Conservation (phyloP, 2,329 filamentous ascomycete species). For the Aspergillus versicolor region DNA sequence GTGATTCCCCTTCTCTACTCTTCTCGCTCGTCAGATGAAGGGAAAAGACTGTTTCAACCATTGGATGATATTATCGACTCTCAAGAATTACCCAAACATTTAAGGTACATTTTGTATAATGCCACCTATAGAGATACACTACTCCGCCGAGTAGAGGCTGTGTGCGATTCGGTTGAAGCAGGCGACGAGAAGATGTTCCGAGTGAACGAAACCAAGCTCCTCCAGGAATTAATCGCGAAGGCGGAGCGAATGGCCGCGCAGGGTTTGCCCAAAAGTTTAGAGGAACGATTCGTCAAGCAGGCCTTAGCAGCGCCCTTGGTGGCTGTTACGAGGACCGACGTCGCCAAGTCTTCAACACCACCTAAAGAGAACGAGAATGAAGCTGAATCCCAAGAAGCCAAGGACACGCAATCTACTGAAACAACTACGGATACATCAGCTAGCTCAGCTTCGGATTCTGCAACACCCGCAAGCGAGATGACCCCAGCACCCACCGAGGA, state of each 20-base stretch:
- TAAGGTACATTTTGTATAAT: constrained; percentile 42
- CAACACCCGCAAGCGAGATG: constrained; percentile 40
- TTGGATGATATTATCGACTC: constrained; percentile 51
- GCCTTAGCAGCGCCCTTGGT: constrained; percentile 74
- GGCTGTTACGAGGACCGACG: constrained; percentile 61
- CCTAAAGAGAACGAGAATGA: constrained; percentile 24
- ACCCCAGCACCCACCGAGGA: constrained; percentile 13
- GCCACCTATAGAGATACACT: constrained; percentile 48
- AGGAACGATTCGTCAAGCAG: constrained; percentile 77
- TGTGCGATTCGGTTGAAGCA: constrained; percentile 81
- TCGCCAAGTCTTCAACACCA: constrained; percentile 15
- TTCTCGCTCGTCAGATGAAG: constrained; percentile 38
- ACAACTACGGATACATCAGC: constrained; percentile 25
- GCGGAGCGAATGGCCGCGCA: constrained; percentile 65
- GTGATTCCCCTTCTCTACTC: constrained; percentile 69
- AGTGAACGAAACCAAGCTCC: constrained; percentile 69
- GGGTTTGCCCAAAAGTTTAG: constrained; percentile 75
- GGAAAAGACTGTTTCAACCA: constrained; percentile 45
- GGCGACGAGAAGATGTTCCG: constrained; percentile 85
- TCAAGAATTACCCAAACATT: constrained; percentile 41
- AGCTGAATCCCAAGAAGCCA: constrained; percentile 22
- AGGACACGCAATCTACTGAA: constrained; percentile 30
- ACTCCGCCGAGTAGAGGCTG: constrained; percentile 63
- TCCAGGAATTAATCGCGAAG: constrained; percentile 66
- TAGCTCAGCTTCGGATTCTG: constrained; percentile 37